A percentile compares a stretch with the other conserved stretches of the same genome.
These are phyloP conservation scores for Cordyceps javanica DNA, from an alignment of 2,329 filamentous ascomycete species.

Conservation along the genomic window DNA sequence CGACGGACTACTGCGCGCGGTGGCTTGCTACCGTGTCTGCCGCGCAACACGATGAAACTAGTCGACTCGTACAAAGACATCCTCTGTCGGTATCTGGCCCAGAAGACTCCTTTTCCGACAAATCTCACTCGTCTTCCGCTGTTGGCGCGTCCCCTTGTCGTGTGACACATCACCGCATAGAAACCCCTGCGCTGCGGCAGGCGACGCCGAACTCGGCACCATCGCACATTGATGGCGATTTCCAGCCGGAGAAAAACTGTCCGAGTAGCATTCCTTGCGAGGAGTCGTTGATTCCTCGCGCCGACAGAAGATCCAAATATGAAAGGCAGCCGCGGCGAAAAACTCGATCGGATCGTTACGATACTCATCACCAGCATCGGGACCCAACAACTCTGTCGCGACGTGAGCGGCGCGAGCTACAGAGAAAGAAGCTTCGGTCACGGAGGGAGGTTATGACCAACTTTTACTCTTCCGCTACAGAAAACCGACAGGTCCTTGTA, in stretches of 20 bases:
- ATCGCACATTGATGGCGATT: not conserved
- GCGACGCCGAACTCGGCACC: not conserved
- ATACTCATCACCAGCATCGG: constrained; percentile 26
- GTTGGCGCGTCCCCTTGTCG: not conserved
- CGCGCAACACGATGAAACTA: not conserved
- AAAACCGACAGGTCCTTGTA: constrained; percentile 31
- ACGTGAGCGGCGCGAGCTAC: constrained; percentile 9
- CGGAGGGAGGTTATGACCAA: constrained; percentile 45
- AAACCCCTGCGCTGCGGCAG: not conserved
- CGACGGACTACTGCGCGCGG: not conserved
- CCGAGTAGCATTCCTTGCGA: not conserved
- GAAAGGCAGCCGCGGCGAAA: constrained; percentile 49
- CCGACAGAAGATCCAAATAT: constrained; percentile 23
- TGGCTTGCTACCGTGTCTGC: constrained; percentile 4
- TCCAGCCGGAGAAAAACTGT: not conserved
- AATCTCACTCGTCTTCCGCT: not conserved
- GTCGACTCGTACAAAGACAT: not conserved
- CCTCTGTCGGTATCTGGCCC: not conserved
- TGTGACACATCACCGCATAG: not conserved
- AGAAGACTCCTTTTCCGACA: not conserved
- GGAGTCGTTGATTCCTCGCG: too few species aligned
- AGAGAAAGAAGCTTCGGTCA: constrained; percentile 27
- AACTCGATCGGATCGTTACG: constrained; percentile 51
- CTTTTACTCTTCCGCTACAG: constrained; percentile 50
- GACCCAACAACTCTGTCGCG: not conserved